Evolutionary conservation across 2,329 filamentous ascomycete genomes (phyloP), one percentile per base, ranked within the genome.

Genomic region (Nectriaceae sp.): DNA sequence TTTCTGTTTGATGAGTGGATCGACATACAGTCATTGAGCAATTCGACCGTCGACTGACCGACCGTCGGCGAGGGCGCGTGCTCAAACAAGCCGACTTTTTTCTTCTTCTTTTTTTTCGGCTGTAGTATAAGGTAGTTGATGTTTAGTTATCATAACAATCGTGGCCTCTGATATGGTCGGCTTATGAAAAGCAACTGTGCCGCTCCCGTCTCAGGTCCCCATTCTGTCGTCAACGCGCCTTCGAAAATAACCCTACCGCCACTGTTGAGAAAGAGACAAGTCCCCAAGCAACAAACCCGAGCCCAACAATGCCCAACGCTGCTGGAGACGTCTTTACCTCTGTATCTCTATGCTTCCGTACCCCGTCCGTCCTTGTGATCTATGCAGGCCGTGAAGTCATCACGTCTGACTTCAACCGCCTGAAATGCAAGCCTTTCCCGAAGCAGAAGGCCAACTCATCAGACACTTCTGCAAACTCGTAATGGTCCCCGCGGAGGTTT

Each of bases 401-500:
- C 57, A 57, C 51, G 43, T 55, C 49, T 46, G 52, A 62, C 57
- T 60, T 22, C 49, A 57, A 53, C 53, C 45, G 50, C 41, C 51
- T 46, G 50, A 53, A 56, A 63, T 55, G 65, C 63, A 62, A 48
- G 54, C 57, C 53, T 59, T 63, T 63, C 65, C 65, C 51, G 53
- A 67, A 64, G 51, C 56, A 64, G 62, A 57, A 63, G 57, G 65
- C 58, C 63, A 67, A 44, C 63, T 66, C 64, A 67, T 46, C 57
- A 50, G 44, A n/a, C 11, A 13, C 38, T 49, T 44, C 44, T 44
- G 57, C 59, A 50, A 56, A 46, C 49, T 42, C 52, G 40, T 51
- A 36, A 47, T 50, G 53, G 55, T 53, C 51, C 55, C 59, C 49
- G 54, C 53, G 51, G 47, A 52, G 47, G 42, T 51, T 53, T 54